phyloP scores from a whole-genome alignment of 2,329 filamentous ascomycete genomes.

The Dactylellina sp. region DNA sequence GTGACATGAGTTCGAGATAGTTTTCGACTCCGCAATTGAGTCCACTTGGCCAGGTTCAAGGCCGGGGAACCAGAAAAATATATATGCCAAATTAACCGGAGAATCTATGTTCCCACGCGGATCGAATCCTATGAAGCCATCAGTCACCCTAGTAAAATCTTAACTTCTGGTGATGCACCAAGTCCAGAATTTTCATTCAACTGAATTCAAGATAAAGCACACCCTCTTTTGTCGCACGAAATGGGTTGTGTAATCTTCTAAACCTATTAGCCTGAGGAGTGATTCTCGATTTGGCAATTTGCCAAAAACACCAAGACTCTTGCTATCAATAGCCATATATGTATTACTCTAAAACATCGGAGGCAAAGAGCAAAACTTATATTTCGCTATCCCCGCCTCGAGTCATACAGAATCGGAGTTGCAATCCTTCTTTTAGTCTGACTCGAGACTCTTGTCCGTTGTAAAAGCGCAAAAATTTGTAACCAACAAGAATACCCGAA shows the following conservation, averaged over 20 bases:
- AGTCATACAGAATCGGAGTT: conserved; percentile 27
- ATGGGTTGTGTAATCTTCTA: conserved; percentile 8
- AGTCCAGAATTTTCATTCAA: no score
- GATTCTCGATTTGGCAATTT: conserved; percentile 47
- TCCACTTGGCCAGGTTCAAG: no score
- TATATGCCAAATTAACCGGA: no score
- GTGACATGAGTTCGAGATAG: no score
- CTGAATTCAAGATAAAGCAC: no score
- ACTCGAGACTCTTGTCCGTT: conserved; percentile 22
- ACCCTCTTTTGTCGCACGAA: conserved; percentile 15
- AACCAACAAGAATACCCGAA: neutral
- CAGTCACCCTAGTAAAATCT: no score
- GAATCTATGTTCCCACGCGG: no score
- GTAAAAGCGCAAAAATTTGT: neutral
- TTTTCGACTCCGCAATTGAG: no score
- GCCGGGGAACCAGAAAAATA: no score
- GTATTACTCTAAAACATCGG: conserved; percentile 1
- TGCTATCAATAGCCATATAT: conserved; percentile 24
- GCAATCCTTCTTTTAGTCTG: conserved; percentile 19
- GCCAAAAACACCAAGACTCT: conserved; percentile 51
- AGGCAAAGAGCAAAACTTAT: neutral
- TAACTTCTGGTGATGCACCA: no score
- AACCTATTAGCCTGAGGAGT: conserved; percentile 6
- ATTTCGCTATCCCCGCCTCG: conserved; percentile 23
- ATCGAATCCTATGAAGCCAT: no score